phyloP scores from a whole-genome alignment of 768 basidiomycete genomes.

The Leccinum uliginosum region DNA sequence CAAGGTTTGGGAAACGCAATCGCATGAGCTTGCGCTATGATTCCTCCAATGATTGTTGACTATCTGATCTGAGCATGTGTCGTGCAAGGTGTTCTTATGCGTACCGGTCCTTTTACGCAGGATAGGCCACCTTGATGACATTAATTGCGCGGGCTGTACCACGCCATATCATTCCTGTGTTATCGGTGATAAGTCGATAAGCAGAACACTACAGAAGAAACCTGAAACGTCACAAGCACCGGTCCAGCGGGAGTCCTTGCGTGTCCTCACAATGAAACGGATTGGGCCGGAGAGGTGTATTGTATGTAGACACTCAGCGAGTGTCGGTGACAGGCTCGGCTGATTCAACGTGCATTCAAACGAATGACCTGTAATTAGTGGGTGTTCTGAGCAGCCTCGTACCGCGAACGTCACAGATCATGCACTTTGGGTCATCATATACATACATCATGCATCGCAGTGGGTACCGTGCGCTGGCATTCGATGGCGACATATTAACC shows the following conservation, averaged over 20 bases:
- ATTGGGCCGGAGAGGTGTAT: neutral
- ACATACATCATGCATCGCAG: neutral
- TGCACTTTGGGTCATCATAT: neutral
- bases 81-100: neutral
- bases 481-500: neutral
- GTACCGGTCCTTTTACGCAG: neutral
- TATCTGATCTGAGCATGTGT: neutral
- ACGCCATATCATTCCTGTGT: neutral
- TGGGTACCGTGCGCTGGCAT: neutral
- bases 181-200: neutral
- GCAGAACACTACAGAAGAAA: neutral
- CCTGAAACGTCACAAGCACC: neutral
- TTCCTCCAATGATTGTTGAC: neutral
- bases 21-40: neutral
- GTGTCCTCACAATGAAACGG: neutral
- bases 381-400: neutral
- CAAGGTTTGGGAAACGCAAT: neutral
- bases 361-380: neutral
- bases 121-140: neutral
- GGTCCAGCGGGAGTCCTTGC: neutral
- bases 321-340: neutral
- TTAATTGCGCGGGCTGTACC: neutral
- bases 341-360: neutral
- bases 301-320: neutral
- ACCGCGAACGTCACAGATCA: neutral